Base-by-base conservation (phyloP, 208 protist species). In the Crithidia expoeki region DNA sequence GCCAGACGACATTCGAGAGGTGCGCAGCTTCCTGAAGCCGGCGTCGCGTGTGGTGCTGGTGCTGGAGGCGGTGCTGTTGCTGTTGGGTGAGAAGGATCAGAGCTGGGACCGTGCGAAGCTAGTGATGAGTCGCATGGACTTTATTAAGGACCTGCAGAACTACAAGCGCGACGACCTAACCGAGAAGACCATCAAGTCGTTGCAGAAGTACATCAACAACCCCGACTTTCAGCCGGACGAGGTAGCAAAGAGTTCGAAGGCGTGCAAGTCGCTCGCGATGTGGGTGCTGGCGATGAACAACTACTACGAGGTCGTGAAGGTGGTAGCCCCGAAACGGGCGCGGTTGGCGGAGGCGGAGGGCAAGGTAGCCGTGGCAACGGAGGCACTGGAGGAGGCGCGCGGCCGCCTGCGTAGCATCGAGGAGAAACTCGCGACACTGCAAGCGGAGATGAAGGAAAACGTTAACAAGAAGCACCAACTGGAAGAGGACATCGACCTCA, bases 221-320 rank as follows among this genome's bases (percentile, higher is more conserved):
- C 83, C 94, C 0, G 92, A 97, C 47, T 98, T 98, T 74, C 78
- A 94, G 67, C 96, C 96, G 2, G 94, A 97, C 19, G 86, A 89
- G 63, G 94, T 99, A 28, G 84, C 80, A 19, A 98, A 98, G 76
- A 95, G 90, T 62, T 99, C 97, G 34, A 90, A 89, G 73, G 98
- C 98, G 32, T 97, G 95, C 68, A 94, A 89, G 61, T 97, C 94
- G 12, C 87, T 99, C 4, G 95, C 96, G 46, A 88, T 96, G 86
- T 99, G 98, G 98, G 93, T 95, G 50, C 66, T 91, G 27, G 97
- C 97, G 25, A 98, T 98, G 67, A 92, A 98, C 75, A 94, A 92
- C 66, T 99, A 98, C 83, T 91, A 95, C 71, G 85, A 96, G 47
- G 94, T 98, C 21, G 85, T 93, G 34, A 96, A 96, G 72, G 87